Conservation (phyloP, 148 eudicot species). For the Agrostemma githago region DNA sequence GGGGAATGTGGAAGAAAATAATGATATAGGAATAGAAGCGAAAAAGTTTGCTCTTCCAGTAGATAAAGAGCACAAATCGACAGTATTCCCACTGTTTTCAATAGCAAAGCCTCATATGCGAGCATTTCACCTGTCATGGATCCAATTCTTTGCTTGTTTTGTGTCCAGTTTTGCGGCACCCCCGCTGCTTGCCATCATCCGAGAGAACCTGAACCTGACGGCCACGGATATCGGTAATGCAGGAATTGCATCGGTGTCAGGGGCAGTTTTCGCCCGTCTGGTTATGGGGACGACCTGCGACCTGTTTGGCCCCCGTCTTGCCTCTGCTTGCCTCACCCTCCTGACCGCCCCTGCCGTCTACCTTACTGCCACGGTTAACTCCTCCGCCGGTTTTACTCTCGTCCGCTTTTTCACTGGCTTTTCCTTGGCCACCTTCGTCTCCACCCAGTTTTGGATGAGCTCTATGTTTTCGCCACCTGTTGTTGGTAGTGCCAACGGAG, state of each 20-base stretch:
- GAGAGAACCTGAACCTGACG: constrained; percentile 61
- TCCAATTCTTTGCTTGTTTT: constrained; percentile 71
- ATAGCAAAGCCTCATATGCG: constrained; percentile 75
- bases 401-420: constrained; percentile 75
- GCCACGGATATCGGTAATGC: constrained; percentile 78
- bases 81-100: constrained; percentile 44
- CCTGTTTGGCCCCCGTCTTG: constrained; percentile 67
- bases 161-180: constrained; percentile 86
- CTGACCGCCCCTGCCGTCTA: constrained; percentile 67
- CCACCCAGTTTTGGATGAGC: constrained; percentile 94
- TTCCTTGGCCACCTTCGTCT: constrained; percentile 82
- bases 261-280: constrained; percentile 66
- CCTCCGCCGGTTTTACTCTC: constrained; percentile 39
- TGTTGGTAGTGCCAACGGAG: constrained; percentile 71
- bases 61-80: constrained; percentile 70
- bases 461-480: constrained; percentile 70
- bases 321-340: constrained; percentile 61
- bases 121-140: constrained; percentile 81
- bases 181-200: constrained; percentile 70
- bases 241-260: constrained; percentile 77
- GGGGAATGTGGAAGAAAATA: neutral
- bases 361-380: constrained; percentile 33
- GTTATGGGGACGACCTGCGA: constrained; percentile 86
- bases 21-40: neutral
- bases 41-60: constrained; percentile 45